A percentile compares a stretch with the other conserved stretches of the same genome.
These are phyloP conservation scores for Ophiobolus disseminans DNA, from an alignment of 2,329 filamentous ascomycete species.

Conservation along the genomic window DNA sequence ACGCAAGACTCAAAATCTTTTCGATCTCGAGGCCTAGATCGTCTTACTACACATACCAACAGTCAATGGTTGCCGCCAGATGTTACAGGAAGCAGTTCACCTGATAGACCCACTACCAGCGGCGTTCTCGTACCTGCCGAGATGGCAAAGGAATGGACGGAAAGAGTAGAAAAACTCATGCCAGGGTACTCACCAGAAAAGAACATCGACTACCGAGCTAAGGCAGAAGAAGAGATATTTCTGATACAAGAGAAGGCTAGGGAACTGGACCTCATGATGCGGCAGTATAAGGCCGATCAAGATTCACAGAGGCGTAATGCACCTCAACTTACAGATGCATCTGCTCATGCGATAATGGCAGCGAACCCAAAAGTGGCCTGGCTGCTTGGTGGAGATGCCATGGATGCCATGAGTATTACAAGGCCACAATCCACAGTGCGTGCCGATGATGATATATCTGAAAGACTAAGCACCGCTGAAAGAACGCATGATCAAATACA, in stretches of 20 bases:
- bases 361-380: conserved; percentile 31
- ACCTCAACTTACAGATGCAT: conserved; percentile 24
- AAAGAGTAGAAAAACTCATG: conserved; percentile 21
- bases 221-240: conserved; percentile 25
- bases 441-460: conserved; percentile 12
- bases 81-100: conserved; percentile 5
- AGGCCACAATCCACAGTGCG: conserved; percentile 19
- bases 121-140: conserved; percentile 16
- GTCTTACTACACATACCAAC: conserved; percentile 7
- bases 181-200: conserved; percentile 17
- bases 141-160: conserved; percentile 26
- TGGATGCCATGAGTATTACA: conserved; percentile 14
- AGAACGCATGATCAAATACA: conserved; percentile 4
- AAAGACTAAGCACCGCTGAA: conserved; percentile 17
- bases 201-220: conserved; percentile 20
- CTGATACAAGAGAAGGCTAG: conserved; percentile 27
- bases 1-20: conserved; percentile 17
- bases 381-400: conserved; percentile 25
- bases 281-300: conserved; percentile 14
- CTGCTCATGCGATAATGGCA: conserved; percentile 30
- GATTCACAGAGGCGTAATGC: conserved; percentile 5
- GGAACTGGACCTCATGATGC: conserved; percentile 18
- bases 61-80: conserved; percentile 5
- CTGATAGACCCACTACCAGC: conserved; percentile 23
- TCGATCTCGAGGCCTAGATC: background rate